These are phyloP conservation scores for Annulohypoxylon nitens DNA, from an alignment of 495 filamentous ascomycete species.

Conservation along the genomic window DNA sequence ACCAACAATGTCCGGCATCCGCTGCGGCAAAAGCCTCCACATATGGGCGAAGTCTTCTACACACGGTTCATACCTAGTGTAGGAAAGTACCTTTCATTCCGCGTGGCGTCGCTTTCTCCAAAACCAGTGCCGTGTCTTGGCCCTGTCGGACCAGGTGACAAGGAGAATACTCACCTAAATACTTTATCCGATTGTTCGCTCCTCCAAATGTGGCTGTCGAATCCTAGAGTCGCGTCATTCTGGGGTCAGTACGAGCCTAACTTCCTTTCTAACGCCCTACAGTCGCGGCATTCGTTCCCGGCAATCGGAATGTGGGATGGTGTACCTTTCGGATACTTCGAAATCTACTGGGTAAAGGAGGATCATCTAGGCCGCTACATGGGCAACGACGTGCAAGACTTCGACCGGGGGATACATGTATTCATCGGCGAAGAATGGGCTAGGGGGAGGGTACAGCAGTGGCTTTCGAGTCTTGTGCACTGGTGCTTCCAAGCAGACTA, in stretches of 20 bases:
- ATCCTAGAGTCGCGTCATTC: slow-evolving; percentile 81
- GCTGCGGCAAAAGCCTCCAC: slow-evolving; percentile 86
- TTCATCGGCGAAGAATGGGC: slow-evolving; percentile 95
- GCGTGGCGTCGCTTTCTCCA: slow-evolving; percentile 74
- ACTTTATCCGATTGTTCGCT: slow-evolving; percentile 75
- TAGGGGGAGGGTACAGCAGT: slow-evolving; percentile 78
- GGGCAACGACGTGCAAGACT: slow-evolving; percentile 73
- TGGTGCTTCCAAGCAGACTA: slow-evolving; percentile 83
- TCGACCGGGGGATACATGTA: slow-evolving; percentile 89
- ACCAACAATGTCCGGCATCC: slow-evolving; percentile 87
- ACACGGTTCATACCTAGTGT: slow-evolving; percentile 85
- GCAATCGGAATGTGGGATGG: slow-evolving; percentile 95
- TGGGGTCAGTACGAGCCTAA: slow-evolving; percentile 81
- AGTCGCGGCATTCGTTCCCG: slow-evolving; percentile 82
- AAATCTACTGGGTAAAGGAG: slow-evolving; percentile 99
- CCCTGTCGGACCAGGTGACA: slow-evolving; percentile 59
- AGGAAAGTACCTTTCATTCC: slow-evolving; percentile 88
- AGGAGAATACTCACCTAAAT: slow-evolving; percentile 50
- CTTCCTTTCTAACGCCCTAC: slow-evolving; percentile 75
- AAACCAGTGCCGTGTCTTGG: slow-evolving; percentile 68
- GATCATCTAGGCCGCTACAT: slow-evolving; percentile 79
- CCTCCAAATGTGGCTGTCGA: slow-evolving; percentile 90
- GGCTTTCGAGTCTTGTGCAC: slow-evolving; percentile 89
- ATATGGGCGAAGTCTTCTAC: slow-evolving; percentile 91
- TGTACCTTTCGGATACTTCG: slow-evolving; percentile 96